Evolutionary conservation across 352 stramenopile genomes (phyloP).

Genomic region (Phytopythium montanum): DNA sequence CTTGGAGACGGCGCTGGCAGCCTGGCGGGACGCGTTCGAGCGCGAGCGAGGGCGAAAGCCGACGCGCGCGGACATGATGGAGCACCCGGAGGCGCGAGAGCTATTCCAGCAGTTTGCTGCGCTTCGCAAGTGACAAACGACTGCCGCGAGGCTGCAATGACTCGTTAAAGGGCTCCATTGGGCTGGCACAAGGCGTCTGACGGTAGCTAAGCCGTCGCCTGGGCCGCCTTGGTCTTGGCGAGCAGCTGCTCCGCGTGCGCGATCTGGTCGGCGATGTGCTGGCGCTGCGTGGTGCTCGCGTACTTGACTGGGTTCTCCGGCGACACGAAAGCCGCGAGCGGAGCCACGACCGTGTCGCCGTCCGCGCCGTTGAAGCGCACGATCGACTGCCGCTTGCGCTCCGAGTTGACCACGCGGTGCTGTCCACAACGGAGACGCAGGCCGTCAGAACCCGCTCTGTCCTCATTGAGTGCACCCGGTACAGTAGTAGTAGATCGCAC

Average conservation of each 20-base stretch:
- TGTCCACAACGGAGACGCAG: slow-evolving; percentile 9
- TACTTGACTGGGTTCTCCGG: slow-evolving; percentile 50
- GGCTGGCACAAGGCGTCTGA: too few species aligned
- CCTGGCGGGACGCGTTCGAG: slow-evolving; percentile 72
- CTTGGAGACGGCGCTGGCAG: slow-evolving; percentile 50
- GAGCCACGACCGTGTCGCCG: slow-evolving; percentile 63
- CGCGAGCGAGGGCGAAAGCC: slow-evolving; percentile 39
- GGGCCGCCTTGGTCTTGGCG: slow-evolving; percentile 50
- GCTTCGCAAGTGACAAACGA: slow-evolving; percentile 59
- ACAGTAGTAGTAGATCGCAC: too few species aligned
- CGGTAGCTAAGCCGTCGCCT: slow-evolving; percentile 17
- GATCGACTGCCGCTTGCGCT: slow-evolving; percentile 77
- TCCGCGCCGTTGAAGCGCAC: slow-evolving; percentile 81
- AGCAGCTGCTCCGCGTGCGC: slow-evolving; percentile 51
- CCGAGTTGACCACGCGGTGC: slow-evolving; percentile 75
- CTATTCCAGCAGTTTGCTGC: slow-evolving; percentile 71
- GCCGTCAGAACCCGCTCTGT: not conserved
- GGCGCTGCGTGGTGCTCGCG: slow-evolving; percentile 57
- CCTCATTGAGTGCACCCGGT: not conserved
- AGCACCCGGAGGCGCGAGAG: slow-evolving; percentile 43
- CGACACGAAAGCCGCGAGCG: slow-evolving; percentile 57
- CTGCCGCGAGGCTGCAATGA: not conserved
- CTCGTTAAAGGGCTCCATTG: not conserved
- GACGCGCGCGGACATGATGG: slow-evolving; percentile 64
- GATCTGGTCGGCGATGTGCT: slow-evolving; percentile 51